These are phyloP conservation scores for Anethum foeniculum DNA, from an alignment of 140 eudicot species.

Conservation along the genomic window DNA sequence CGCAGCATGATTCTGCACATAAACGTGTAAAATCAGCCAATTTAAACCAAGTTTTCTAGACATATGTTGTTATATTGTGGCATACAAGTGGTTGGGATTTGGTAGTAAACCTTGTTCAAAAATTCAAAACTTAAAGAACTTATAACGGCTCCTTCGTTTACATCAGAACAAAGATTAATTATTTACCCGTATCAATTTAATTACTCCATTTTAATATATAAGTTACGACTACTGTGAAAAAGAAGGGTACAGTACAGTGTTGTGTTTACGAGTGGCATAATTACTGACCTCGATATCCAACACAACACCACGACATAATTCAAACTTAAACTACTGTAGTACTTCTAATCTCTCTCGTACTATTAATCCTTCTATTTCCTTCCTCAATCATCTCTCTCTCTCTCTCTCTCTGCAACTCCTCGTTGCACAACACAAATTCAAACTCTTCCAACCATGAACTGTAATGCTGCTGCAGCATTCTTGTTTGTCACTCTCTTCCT, in stretches of 20 bases:
- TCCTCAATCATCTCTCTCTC: conserved; percentile 7
- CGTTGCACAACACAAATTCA: conserved; percentile 23
- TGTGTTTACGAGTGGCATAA: background rate
- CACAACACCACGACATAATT: background rate
- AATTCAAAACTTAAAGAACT: background rate
- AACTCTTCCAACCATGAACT: conserved; percentile 16
- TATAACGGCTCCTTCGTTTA: background rate
- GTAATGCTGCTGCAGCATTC: background rate
- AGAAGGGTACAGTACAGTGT: no score
- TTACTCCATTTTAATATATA: no score
- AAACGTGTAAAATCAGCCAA: background rate
- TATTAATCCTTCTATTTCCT: background rate
- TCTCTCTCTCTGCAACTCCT: conserved; percentile 33
- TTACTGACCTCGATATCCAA: background rate
- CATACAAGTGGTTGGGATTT: background rate
- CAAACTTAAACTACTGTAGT: background rate
- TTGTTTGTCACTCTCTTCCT: conserved; percentile 9
- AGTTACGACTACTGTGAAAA: no score
- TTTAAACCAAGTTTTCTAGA: background rate
- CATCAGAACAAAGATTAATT: background rate
- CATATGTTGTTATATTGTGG: background rate
- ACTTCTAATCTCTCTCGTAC: no score
- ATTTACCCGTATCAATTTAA: no score
- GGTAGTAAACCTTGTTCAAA: background rate
- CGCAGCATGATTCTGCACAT: background rate